Base-by-base conservation (phyloP, 164 flowering plant species). In the Santalum album region DNA sequence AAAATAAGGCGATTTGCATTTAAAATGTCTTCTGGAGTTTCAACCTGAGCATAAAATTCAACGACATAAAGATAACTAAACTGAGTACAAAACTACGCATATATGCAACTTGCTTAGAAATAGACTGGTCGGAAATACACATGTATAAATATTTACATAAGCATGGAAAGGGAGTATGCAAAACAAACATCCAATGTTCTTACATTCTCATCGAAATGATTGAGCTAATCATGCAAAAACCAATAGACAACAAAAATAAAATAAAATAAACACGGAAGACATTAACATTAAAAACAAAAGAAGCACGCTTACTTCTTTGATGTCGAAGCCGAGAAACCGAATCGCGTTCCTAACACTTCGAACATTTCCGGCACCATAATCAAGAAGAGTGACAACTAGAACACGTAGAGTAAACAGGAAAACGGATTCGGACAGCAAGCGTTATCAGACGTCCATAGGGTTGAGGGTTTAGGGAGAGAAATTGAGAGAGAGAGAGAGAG, bases 331-430 rank as follows among this genome's bases (percentile, higher is more conserved):
- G 29, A 89, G 79, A 52, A 21, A 56, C 3, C 82, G 78, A 69
- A 89, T 82, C 0, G 95, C 97, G 58, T 89, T 86, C 48, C 95
- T 69, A 39, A 89, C 64, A 44, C 97, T 89, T 12, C 95, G 77
- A 19, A 86, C 95, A 69, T 86, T 89, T 22, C 97, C 95, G 46
- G 97, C 97, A 7, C 97, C 97, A 39, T 89, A 89, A 71, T 89
- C 95, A 54, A 89, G 82, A 69, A 89, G 56, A 26, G 92, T 86
- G 36, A 89, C 97, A 42, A 65, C 91, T 83, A 48, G 32, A 49
- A 40, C 29, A 14, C n/a, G 24, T 29, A 52, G 16, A 24, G 4
- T 25, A 44, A 23, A 44, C 12, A 21, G 1, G 25, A 27, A 49
- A 55, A 48, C 35, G 9, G 15, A 45, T 20, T 20, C 7, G 24